A percentile compares a stretch with the other conserved stretches of the same genome.
Conservation (phyloP, 2,329 filamentous ascomycete species). For the Purpureocillium lavendulum region DNA sequence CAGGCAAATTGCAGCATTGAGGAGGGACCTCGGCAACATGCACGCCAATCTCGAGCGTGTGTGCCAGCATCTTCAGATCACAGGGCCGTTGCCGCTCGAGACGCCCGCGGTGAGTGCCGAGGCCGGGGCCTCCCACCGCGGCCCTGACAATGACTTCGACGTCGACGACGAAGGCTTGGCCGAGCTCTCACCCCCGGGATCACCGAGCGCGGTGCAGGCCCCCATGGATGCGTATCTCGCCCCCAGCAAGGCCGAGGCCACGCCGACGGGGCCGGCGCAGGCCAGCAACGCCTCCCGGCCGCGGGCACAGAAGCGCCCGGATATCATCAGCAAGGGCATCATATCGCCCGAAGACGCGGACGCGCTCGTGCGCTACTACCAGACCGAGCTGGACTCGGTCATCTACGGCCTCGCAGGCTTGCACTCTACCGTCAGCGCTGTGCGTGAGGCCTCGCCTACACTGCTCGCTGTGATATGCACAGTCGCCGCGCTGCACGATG, state of each 20-base stretch:
- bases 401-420: conserved; percentile 12
- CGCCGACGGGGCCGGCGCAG: neutral
- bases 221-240: conserved; percentile 2
- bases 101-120: neutral
- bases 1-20: conserved; percentile 2
- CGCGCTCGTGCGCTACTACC: conserved; percentile 12
- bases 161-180: neutral
- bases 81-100: conserved; percentile 1
- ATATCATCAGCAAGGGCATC: conserved; percentile 12
- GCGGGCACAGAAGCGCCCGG: conserved; percentile 4
- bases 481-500: conserved; percentile 12
- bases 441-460: conserved; percentile 12
- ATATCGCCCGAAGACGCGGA: conserved; percentile 11
- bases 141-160: neutral
- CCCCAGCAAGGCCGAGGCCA: neutral
- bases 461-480: conserved; percentile 12
- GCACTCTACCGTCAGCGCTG: conserved; percentile 9
- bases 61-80: conserved; percentile 1
- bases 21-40: conserved; percentile 2
- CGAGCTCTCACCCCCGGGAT: neutral
- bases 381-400: conserved; percentile 11
- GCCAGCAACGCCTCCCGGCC: neutral
- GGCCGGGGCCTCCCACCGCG: neutral
- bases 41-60: conserved; percentile 1
- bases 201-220: neutral